Conservation (phyloP, 2,329 filamentous ascomycete genomes). For the Aotearoamyces nothofagi region DNA sequence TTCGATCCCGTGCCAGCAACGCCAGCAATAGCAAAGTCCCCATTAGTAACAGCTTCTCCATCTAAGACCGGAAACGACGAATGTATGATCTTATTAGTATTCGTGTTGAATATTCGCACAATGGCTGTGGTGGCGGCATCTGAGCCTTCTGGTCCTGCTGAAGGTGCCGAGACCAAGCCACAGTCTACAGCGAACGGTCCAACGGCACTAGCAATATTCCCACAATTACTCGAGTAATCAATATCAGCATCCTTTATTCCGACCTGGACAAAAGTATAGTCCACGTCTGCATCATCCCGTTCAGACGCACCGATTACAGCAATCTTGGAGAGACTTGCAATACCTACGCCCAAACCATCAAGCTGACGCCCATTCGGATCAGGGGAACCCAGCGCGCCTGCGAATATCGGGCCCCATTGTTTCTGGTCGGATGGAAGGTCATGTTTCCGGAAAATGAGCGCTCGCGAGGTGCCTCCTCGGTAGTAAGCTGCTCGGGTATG, state of each 20-base stretch:
- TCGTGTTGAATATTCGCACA: conserved; percentile 56
- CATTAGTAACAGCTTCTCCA: conserved; percentile 29
- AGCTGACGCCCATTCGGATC: conserved; percentile 56
- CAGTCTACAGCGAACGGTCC: conserved; percentile 49
- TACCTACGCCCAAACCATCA: conserved; percentile 54
- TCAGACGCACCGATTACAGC: conserved; percentile 44
- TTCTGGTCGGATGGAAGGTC: conserved; percentile 31
- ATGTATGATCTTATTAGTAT: conserved; percentile 49
- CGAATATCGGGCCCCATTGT: conserved; percentile 38
- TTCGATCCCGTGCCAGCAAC: conserved; percentile 41
- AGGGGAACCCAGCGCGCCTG: conserved; percentile 44
- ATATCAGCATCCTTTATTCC: conserved; percentile 45
- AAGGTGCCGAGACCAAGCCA: conserved; percentile 24
- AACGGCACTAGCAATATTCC: conserved; percentile 56
- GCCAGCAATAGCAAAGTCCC: conserved; percentile 47
- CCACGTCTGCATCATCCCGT: conserved; percentile 37
- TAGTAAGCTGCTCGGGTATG: conserved; percentile 40
- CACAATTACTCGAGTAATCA: conserved; percentile 57
- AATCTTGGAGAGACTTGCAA: conserved; percentile 56
- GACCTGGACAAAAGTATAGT: conserved; percentile 58
- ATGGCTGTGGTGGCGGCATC: too few species aligned
- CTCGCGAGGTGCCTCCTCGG: conserved; percentile 55
- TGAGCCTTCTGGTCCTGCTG: too few species aligned
- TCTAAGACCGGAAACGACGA: conserved; percentile 37
- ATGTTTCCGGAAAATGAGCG: conserved; percentile 39